Conservation (phyloP, 352 stramenopile genomes). For the Thalassiosira livingstoniorum region DNA sequence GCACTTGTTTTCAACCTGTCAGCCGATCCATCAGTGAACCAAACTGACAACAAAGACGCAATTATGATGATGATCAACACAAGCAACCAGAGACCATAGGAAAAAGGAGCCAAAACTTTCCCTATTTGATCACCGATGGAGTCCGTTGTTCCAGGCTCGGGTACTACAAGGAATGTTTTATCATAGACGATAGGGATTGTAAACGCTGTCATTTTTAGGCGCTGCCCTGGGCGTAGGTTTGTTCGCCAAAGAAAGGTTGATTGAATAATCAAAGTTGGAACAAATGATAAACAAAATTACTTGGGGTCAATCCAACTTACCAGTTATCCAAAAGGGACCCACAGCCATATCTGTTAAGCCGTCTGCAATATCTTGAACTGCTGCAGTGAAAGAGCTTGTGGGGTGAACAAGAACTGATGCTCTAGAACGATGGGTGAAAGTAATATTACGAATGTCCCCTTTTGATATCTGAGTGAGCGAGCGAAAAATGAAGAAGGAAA, state of each 20-base stretch:
- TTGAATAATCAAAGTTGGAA: no score
- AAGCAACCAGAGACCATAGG: no score
- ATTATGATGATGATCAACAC: no score
- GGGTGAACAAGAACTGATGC: neutral
- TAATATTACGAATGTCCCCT: slow-evolving; percentile 4
- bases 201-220: slow-evolving; percentile 14
- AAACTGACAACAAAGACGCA: slow-evolving; percentile 14
- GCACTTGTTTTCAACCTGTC: no score
- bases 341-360: neutral
- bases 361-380: slow-evolving; percentile 11
- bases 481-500: no score
- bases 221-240: no score
- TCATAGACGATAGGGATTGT: slow-evolving; percentile 14
- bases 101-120: slow-evolving; percentile 4
- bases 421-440: neutral
- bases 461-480: slow-evolving; percentile 4
- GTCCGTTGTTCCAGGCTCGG: neutral
- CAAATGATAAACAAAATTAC: no score
- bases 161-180: slow-evolving; percentile 9
- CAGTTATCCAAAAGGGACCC: slow-evolving; percentile 16
- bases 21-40: neutral
- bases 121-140: neutral
- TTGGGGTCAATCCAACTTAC: no score
- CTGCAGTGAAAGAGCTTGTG: neutral
- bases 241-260: no score